Percentiles rank a stretch among this genome's conserved stretches.
Evolutionary conservation across 1,284 basidiomycete species (phyloP).

Genomic region (Boletellus deceptivus): DNA sequence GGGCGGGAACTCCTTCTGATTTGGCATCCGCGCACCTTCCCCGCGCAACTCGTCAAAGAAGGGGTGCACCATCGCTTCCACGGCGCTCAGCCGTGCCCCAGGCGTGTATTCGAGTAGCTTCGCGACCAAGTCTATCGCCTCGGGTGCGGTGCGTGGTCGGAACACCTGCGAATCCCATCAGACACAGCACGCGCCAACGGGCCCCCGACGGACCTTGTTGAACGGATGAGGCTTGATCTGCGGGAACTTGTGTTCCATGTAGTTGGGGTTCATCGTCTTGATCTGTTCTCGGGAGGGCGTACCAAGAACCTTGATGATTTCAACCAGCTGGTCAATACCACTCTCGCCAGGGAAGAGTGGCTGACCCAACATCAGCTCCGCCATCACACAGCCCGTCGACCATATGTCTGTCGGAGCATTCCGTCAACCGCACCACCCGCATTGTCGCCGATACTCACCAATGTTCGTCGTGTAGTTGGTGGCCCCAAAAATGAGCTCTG

Average conservation of each 20-base stretch:
- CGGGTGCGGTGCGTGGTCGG: conserved; percentile 93
- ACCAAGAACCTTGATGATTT: conserved; percentile 99
- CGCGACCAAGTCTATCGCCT: conserved; percentile 95
- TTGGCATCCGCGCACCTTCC: conserved; percentile 92
- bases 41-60: conserved; percentile 97
- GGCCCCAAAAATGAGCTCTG: conserved; percentile 98
- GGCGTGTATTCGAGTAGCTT: conserved; percentile 98
- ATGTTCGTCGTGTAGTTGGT: conserved; percentile 99
- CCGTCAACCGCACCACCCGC: conserved; percentile 4
- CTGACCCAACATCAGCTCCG: conserved; percentile 98
- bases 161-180: conserved; percentile 70
- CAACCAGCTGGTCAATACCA: conserved; percentile 99
- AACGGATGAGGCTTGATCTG: conserved; percentile 99
- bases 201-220: conserved; percentile 62
- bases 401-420: conserved; percentile 78
- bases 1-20: conserved; percentile 92
- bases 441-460: conserved; percentile 51
- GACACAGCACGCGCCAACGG: neutral
- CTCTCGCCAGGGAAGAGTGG: conserved; percentile 99
- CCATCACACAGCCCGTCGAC: conserved; percentile 99
- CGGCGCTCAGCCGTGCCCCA: conserved; percentile 84
- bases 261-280: conserved; percentile 99
- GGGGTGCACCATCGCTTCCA: conserved; percentile 93
- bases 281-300: conserved; percentile 99
- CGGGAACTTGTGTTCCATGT: conserved; percentile 99